Percentiles rank a stretch among this genome's conserved stretches.
These are phyloP conservation scores for Boletus reticulatus DNA, from an alignment of 768 basidiomycete genomes.

Conservation along the genomic window DNA sequence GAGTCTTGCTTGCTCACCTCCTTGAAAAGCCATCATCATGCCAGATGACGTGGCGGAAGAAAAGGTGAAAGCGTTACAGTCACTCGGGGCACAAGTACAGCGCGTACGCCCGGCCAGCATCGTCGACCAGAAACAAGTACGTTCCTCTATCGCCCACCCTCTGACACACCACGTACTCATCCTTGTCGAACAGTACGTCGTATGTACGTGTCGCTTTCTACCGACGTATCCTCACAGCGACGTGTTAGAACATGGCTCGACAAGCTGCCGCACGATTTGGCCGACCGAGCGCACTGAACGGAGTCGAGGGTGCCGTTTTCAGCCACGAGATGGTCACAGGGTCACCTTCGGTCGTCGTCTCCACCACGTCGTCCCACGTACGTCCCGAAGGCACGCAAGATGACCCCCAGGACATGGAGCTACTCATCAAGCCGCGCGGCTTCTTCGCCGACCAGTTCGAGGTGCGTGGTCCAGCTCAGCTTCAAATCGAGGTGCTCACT, in stretches of 20 bases:
- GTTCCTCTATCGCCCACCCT: slow-evolving; percentile 10
- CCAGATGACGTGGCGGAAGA: slow-evolving; percentile 89
- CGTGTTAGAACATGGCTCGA: slow-evolving; percentile 77
- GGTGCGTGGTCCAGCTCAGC: slow-evolving; percentile 27
- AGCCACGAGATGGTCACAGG: slow-evolving; percentile 39
- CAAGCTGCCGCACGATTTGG: slow-evolving; percentile 78
- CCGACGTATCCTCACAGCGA: background rate
- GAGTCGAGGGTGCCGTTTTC: slow-evolving; percentile 17
- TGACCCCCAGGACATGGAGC: slow-evolving; percentile 40
- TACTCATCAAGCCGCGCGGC: slow-evolving; percentile 61
- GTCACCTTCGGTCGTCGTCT: slow-evolving; percentile 51
- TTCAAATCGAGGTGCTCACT: background rate
- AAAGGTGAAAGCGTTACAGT: slow-evolving; percentile 80
- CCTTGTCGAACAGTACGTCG: slow-evolving; percentile 51
- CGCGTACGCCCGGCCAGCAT: slow-evolving; percentile 93
- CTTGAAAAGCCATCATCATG: slow-evolving; percentile 72
- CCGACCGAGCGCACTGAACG: slow-evolving; percentile 27
- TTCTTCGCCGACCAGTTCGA: slow-evolving; percentile 98
- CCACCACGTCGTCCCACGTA: slow-evolving; percentile 46
- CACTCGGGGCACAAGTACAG: slow-evolving; percentile 87
- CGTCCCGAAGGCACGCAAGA: slow-evolving; percentile 29
- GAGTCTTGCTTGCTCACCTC: background rate
- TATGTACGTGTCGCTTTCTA: slow-evolving; percentile 36
- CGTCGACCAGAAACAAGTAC: slow-evolving; percentile 91
- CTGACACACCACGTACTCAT: background rate